phyloP scores from a whole-genome alignment of 2,329 filamentous ascomycete species.

The Macrophomina pseudophaseolina region DNA sequence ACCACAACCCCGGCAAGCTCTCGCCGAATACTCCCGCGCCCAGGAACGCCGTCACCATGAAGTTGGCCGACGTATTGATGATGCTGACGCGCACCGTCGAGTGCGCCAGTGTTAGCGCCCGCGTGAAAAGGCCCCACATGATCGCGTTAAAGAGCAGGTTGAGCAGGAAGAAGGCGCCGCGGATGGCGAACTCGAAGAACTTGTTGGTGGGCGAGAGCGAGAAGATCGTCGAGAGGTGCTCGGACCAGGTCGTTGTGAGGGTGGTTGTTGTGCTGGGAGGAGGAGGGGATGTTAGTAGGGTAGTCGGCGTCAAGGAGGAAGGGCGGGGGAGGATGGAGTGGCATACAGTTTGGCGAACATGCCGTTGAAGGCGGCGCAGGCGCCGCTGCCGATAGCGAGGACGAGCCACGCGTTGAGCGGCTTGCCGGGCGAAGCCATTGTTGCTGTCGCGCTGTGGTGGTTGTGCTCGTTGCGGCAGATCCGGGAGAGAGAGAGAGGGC shows the following conservation, averaged over 20 bases:
- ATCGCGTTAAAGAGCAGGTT: conserved; percentile 77
- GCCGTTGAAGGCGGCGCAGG: conserved; percentile 80
- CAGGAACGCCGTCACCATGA: conserved; percentile 76
- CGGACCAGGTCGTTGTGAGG: conserved; percentile 60
- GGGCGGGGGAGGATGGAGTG: not conserved
- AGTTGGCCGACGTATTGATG: conserved; percentile 83
- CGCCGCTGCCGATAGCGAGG: conserved; percentile 74
- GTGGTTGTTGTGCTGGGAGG: conserved; percentile 62
- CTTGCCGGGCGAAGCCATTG: not conserved
- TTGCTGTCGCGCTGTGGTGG: conserved; percentile 2
- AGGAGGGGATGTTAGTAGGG: not conserved
- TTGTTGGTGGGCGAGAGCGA: conserved; percentile 53
- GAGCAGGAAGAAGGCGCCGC: conserved; percentile 71
- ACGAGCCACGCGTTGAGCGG: conserved; percentile 58
- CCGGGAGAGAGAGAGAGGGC: not conserved
- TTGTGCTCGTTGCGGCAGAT: not conserved
- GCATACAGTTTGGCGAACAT: conserved; percentile 82
- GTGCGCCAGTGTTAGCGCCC: conserved; percentile 72
- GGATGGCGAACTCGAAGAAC: conserved; percentile 55
- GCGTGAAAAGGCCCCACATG: conserved; percentile 86
- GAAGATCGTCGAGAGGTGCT: conserved; percentile 54
- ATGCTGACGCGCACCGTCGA: conserved; percentile 82
- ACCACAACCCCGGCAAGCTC: conserved; percentile 74
- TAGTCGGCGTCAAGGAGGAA: too few relatives aligned
- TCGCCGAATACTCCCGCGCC: conserved; percentile 75